These are phyloP conservation scores for Monosporascus sp. DNA, from an alignment of 2,329 filamentous ascomycete genomes.

Conservation along the genomic window DNA sequence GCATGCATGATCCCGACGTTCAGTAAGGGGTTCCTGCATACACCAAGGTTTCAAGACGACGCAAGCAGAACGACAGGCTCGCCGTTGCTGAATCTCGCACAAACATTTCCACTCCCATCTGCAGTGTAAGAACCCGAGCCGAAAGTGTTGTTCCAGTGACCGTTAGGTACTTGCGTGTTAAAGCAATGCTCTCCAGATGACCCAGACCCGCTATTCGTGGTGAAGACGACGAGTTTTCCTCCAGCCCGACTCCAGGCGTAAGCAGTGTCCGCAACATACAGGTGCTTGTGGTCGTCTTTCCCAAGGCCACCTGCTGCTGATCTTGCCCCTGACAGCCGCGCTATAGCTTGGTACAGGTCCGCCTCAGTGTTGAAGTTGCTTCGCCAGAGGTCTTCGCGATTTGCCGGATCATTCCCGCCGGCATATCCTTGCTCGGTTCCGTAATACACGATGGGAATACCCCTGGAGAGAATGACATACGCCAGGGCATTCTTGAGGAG, in stretches of 20 bases:
- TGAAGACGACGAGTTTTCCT: constrained; percentile 40
- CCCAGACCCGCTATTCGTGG: constrained; percentile 36
- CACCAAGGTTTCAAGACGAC: background rate
- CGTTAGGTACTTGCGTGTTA: constrained; percentile 31
- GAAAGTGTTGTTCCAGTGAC: constrained; percentile 36
- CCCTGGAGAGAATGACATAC: constrained; percentile 56
- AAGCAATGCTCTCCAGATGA: constrained; percentile 37
- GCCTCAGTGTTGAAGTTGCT: constrained; percentile 41
- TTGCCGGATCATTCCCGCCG: constrained; percentile 41
- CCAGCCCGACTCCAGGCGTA: constrained; percentile 41
- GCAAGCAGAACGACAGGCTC: constrained; percentile 35
- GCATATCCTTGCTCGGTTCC: constrained; percentile 59
- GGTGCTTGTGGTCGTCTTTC: constrained; percentile 37
- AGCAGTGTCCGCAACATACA: constrained; percentile 35
- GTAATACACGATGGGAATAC: constrained; percentile 61
- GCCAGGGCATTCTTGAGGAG: constrained; percentile 57
- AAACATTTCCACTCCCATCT: constrained; percentile 35
- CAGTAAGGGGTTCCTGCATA: too few relatives aligned
- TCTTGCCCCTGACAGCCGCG: constrained; percentile 39
- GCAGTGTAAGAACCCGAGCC: constrained; percentile 30
- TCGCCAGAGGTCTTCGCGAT: constrained; percentile 56
- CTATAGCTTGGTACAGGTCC: constrained; percentile 46
- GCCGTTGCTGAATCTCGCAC: constrained; percentile 35
- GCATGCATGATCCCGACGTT: too few relatives aligned
- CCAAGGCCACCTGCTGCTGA: constrained; percentile 38